Base-by-base conservation (phyloP, 139 green algal genomes). In the Coelastrella sp. region DNA sequence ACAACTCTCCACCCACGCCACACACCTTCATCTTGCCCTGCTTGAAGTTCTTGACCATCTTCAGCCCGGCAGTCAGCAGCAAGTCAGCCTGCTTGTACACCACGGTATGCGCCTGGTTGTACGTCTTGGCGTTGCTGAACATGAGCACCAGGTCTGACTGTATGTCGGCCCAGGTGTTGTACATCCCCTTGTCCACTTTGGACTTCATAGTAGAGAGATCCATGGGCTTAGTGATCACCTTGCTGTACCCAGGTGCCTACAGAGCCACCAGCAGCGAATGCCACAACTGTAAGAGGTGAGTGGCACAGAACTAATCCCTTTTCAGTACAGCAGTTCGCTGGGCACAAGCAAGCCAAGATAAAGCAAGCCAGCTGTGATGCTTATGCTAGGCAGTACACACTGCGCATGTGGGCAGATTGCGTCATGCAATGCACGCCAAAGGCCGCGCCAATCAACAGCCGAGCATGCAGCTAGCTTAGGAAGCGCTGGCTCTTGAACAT, bases 151-250 rank as follows among this genome's bases (percentile, higher is more conserved):
- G 60, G 81, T 94, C 79, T 4, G 17, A 92, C 94, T 91, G 89
- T 14, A 96, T 88, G n/a, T 79, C 77, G 16, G 93, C 87, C 92
- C 93, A 97, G 66, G 54, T 85, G n/a, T 11, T 66, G 92, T 97
- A 97, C 19, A 83, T 57, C 5, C 89, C 92, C 10, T 17, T 14
- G 20, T 92, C 75, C 32, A 97, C 66, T 87, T 96, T 96, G 75
- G 91, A 73, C 13, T 91, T 90, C 84, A 98, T 97, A 8, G 95
- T 98, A 3, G 78, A 92, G 65, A 98, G 95, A 91, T 98, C 96
- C 96, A 98, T 98, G 32, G 96, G 95, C 32, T 95, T 66, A 79
- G 96, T 95, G 83, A 98, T 95, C 32, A 96, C 88, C 7, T 47
- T 60, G 76, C 83, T 94, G 92, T 97, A 97, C 57, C 87, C 87